Percentiles rank a stretch among this genome's conserved stretches.
phyloP scores from a whole-genome alignment of 2,329 filamentous ascomycete species.

The Xylariales sp. region DNA sequence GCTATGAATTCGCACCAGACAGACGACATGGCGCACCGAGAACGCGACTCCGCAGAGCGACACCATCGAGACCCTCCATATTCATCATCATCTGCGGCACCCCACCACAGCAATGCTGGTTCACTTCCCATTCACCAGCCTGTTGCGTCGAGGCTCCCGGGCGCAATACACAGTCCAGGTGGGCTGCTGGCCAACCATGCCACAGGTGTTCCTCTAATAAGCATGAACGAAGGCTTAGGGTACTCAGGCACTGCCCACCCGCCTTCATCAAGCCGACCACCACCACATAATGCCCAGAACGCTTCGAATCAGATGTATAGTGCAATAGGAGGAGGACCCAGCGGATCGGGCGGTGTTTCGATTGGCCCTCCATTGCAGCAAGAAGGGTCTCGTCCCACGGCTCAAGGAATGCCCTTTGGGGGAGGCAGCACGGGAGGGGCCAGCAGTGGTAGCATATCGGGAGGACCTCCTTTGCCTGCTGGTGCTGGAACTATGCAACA shows the following conservation, averaged over 20 bases:
- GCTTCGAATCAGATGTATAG: slow-evolving; percentile 49
- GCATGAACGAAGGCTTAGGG: too few species aligned
- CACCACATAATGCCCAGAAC: slow-evolving; percentile 48
- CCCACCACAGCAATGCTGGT: slow-evolving; percentile 82
- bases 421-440: slow-evolving; percentile 28
- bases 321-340: slow-evolving; percentile 21
- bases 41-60: slow-evolving; percentile 62
- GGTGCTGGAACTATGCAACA: slow-evolving; percentile 60
- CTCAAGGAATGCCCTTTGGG: slow-evolving; percentile 61
- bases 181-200: slow-evolving; percentile 76
- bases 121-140: slow-evolving; percentile 93
- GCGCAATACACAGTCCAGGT: slow-evolving; percentile 87
- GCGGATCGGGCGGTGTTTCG: slow-evolving; percentile 55
- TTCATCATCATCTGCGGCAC: slow-evolving; percentile 36
- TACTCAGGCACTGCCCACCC: too few species aligned
- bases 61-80: slow-evolving; percentile 57
- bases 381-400: slow-evolving; percentile 49
- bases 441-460: slow-evolving; percentile 23
- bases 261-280: slow-evolving; percentile 43
- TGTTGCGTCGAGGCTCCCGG: slow-evolving; percentile 74
- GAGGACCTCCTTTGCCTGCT: slow-evolving; percentile 25
- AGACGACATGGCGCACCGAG: slow-evolving; percentile 50
- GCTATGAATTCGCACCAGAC: slow-evolving; percentile 30
- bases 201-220: slow-evolving; percentile 47
- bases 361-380: slow-evolving; percentile 68